phyloP scores from a whole-genome alignment of 2,329 filamentous ascomycete genomes.

The Gnomoniopsis sp. region DNA sequence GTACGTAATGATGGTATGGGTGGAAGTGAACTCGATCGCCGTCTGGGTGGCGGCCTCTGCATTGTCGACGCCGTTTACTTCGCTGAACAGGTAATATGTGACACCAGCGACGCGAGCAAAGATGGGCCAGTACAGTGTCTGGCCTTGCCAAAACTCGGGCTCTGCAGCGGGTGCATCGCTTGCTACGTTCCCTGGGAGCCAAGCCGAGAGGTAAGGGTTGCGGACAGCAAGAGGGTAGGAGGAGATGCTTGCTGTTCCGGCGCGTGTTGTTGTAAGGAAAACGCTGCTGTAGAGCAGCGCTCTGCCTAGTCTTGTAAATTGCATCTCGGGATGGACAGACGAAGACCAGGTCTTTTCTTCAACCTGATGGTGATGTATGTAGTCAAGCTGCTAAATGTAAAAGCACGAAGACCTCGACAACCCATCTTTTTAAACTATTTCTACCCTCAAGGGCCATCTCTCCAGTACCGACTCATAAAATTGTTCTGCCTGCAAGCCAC shows the following conservation, averaged over 20 bases:
- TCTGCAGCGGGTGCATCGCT: conserved; percentile 23
- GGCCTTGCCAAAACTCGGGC: conserved; percentile 31
- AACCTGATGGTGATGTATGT: too few relatives aligned
- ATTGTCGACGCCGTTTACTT: conserved; percentile 18
- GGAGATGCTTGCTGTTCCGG: conserved; percentile 3
- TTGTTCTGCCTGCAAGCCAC: too few relatives aligned
- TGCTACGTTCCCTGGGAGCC: conserved; percentile 28
- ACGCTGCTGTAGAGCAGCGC: background rate
- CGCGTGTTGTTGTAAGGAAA: background rate
- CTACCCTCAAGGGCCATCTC: too few relatives aligned
- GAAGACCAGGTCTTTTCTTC: too few relatives aligned
- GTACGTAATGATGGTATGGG: conserved; percentile 28
- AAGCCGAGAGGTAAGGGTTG: conserved; percentile 30
- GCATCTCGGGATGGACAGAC: too few relatives aligned
- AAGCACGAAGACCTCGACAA: too few relatives aligned
- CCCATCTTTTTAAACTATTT: too few relatives aligned
- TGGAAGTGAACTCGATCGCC: conserved; percentile 27
- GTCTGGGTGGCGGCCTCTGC: conserved; percentile 20
- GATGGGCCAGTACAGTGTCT: conserved; percentile 29
- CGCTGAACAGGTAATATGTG: conserved; percentile 30
- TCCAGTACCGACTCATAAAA: too few relatives aligned
- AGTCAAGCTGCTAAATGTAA: too few relatives aligned
- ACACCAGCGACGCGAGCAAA: conserved; percentile 28
- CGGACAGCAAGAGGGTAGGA: conserved; percentile 26
- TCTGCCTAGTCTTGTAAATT: too few relatives aligned